Percentiles rank a stretch among this genome's conserved stretches.
Evolutionary conservation across 192 early-diverging fungal genomes (phyloP).

Genomic region (Podila verticillata): DNA sequence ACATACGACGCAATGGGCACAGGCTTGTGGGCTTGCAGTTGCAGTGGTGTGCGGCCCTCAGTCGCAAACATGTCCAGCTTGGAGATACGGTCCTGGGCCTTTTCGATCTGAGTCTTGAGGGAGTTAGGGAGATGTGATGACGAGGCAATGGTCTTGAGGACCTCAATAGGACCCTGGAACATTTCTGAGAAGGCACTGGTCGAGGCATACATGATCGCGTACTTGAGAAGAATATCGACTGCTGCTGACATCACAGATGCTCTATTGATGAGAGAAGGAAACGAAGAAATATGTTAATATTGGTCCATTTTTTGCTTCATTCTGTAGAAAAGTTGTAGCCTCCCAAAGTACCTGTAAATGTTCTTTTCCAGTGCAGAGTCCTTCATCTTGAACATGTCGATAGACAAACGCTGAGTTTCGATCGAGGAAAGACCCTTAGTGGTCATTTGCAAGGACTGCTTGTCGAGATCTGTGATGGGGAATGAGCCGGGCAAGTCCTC

Average conservation of each 20-base stretch:
- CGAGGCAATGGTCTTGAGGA: constrained; percentile 42
- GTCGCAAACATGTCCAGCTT: constrained; percentile 61
- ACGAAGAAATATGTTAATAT: not conserved
- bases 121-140: constrained; percentile 9
- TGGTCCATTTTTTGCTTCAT: too few species aligned
- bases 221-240: constrained; percentile 55
- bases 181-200: constrained; percentile 73
- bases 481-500: constrained; percentile 54
- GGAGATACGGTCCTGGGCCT: constrained; percentile 53
- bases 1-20: constrained; percentile 87
- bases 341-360: constrained; percentile 13
- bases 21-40: constrained; percentile 86
- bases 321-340: too few species aligned
- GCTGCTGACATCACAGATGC: constrained; percentile 52
- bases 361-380: constrained; percentile 42
- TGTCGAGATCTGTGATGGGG: constrained; percentile 50
- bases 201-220: constrained; percentile 63
- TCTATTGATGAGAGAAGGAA: constrained; percentile 15
- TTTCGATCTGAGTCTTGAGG: constrained; percentile 41
- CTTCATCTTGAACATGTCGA: constrained; percentile 50
- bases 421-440: constrained; percentile 30
- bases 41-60: constrained; percentile 72
- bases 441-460: constrained; percentile 42
- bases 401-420: constrained; percentile 24
- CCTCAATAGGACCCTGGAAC: constrained; percentile 53